Percentiles rank a stretch among this genome's conserved stretches.
Conservation (phyloP, 805 yeast species). For the Candida silvatica region DNA sequence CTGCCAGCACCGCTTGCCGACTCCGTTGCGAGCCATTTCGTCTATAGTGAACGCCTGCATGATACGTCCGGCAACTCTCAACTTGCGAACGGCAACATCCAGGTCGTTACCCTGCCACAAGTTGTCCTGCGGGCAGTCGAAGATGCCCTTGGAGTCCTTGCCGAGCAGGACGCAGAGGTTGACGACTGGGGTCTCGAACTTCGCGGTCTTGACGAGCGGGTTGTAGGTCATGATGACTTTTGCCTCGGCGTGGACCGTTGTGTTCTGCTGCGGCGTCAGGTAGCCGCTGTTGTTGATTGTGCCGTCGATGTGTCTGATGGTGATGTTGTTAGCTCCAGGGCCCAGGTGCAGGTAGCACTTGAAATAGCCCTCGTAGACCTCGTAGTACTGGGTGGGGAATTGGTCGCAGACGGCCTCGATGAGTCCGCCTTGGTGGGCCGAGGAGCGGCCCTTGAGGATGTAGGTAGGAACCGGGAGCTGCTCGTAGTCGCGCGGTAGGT, state of each 20-base stretch:
- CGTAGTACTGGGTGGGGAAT: slow-evolving; percentile 66
- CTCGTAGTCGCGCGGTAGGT: slow-evolving; percentile 23
- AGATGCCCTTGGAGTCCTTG: slow-evolving; percentile 59
- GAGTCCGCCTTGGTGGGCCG: slow-evolving; percentile 23
- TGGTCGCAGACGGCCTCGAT: slow-evolving; percentile 31
- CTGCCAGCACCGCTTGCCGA: slow-evolving; percentile 71
- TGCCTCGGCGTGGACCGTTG: slow-evolving; percentile 10
- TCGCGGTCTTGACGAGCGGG: slow-evolving; percentile 37
- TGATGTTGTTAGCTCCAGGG: slow-evolving; percentile 52
- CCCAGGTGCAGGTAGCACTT: slow-evolving; percentile 60
- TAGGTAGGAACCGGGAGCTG: slow-evolving; percentile 37
- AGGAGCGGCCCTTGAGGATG: slow-evolving; percentile 39
- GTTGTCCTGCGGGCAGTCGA: slow-evolving; percentile 54
- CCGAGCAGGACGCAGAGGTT: slow-evolving; percentile 75
- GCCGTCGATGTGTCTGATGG: slow-evolving; percentile 39
- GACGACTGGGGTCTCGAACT: slow-evolving; percentile 53
- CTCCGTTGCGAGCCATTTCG: slow-evolving; percentile 72
- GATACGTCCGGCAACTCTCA: slow-evolving; percentile 75
- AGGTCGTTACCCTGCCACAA: slow-evolving; percentile 54
- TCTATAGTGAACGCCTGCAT: slow-evolving; percentile 91
- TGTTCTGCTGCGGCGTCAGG: slow-evolving; percentile 14
- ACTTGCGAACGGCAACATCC: slow-evolving; percentile 61
- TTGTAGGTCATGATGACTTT: slow-evolving; percentile 32
- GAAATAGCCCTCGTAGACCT: slow-evolving; percentile 62
- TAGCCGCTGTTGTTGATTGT: slow-evolving; percentile 24